Conservation (phyloP, 1,284 basidiomycete genomes). For the Ceratobasidium sp. region DNA sequence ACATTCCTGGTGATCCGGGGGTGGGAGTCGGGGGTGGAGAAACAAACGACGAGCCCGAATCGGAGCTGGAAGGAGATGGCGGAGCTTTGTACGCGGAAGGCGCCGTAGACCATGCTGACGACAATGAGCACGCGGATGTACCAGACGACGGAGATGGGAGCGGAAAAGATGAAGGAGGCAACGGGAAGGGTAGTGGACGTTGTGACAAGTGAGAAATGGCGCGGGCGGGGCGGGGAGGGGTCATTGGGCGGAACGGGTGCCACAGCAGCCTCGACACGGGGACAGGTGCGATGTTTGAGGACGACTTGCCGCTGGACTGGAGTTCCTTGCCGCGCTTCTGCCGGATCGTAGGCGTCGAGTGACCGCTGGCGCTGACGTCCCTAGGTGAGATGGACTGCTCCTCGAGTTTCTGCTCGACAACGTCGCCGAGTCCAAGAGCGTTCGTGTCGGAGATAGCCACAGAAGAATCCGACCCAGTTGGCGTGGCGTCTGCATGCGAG, state of each 20-base stretch:
- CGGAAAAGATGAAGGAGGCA: constrained; percentile 21
- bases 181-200: background rate
- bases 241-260: constrained; percentile 25
- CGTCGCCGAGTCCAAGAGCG: too few relatives aligned
- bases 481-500: background rate
- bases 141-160: constrained; percentile 1
- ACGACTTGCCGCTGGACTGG: background rate
- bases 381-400: background rate
- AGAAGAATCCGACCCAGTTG: background rate
- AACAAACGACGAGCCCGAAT: constrained; percentile 33
- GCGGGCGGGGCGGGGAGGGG: constrained; percentile 3
- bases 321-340: constrained; percentile 26
- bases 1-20: constrained; percentile 1
- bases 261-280: background rate
- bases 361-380: background rate
- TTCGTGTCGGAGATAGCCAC: too few relatives aligned
- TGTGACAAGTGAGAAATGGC: background rate
- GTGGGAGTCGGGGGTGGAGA: constrained; percentile 31
- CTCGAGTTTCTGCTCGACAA: background rate
- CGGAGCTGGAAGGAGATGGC: constrained; percentile 14
- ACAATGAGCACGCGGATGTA: constrained; percentile 15
- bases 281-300: background rate
- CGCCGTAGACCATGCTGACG: background rate
- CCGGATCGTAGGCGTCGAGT: constrained; percentile 22
- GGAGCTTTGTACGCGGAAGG: constrained; percentile 12